A percentile compares a stretch with the other conserved stretches of the same genome.
Evolutionary conservation across 2,329 filamentous ascomycete genomes (phyloP).

Genomic region (Xylaria sp.): DNA sequence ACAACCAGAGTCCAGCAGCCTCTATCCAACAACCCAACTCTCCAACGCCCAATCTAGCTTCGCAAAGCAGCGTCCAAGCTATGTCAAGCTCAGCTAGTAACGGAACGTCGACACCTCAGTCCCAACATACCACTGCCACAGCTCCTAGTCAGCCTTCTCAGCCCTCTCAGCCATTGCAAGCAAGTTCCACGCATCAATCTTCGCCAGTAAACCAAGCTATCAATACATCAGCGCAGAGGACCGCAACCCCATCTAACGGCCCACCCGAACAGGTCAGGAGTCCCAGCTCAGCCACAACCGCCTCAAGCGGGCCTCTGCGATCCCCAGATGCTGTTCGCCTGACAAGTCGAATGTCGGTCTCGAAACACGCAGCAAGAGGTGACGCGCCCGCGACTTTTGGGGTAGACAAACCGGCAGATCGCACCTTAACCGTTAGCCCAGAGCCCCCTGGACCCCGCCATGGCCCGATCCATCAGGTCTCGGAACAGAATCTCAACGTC

Average conservation of each 20-base stretch:
- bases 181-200: slow-evolving; percentile 7
- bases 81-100: slow-evolving; percentile 20
- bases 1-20: slow-evolving; percentile 30
- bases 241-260: slow-evolving; percentile 14
- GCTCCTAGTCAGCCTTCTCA: slow-evolving; percentile 11
- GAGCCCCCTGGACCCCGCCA: slow-evolving; percentile 40
- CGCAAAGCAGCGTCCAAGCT: slow-evolving; percentile 14
- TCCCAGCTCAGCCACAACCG: background rate
- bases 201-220: slow-evolving; percentile 18
- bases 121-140: slow-evolving; percentile 14
- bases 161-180: slow-evolving; percentile 1
- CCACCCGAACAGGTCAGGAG: slow-evolving; percentile 6
- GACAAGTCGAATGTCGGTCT: slow-evolving; percentile 42
- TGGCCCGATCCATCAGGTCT: slow-evolving; percentile 41
- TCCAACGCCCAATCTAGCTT: slow-evolving; percentile 7
- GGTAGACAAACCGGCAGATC: slow-evolving; percentile 36
- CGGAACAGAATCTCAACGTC: slow-evolving; percentile 44
- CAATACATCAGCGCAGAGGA: slow-evolving; percentile 13
- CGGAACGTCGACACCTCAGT: slow-evolving; percentile 19
- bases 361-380: slow-evolving; percentile 26
- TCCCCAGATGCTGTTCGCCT: slow-evolving; percentile 38
- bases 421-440: slow-evolving; percentile 44
- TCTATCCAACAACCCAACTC: slow-evolving; percentile 21
- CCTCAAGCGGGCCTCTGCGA: slow-evolving; percentile 15
- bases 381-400: slow-evolving; percentile 40